A percentile compares a stretch with the other conserved stretches of the same genome.
Conservation (phyloP, 371 early-diverging fungal species). For the Circinella minor region DNA sequence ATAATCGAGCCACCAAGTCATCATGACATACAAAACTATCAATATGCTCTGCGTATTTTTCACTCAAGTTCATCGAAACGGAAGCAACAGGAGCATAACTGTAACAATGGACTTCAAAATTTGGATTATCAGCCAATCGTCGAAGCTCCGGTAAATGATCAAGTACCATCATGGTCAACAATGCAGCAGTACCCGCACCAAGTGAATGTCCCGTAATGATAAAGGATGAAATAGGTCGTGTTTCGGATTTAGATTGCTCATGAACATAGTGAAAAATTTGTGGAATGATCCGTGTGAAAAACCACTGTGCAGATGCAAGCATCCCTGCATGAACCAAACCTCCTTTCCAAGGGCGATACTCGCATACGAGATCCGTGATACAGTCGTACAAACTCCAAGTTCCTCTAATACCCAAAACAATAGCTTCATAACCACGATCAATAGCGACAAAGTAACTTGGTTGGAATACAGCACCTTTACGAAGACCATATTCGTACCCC, state of each 20-base stretch:
- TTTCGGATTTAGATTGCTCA: conserved; percentile 27
- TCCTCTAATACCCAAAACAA: conserved; percentile 82
- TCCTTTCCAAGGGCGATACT: conserved; percentile 84
- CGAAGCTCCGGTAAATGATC: conserved; percentile 67
- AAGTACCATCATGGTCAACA: conserved; percentile 80
- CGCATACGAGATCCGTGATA: conserved; percentile 84
- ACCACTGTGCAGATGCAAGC: conserved; percentile 80
- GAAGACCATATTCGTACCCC: conserved; percentile 73
- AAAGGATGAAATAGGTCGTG: conserved; percentile 27
- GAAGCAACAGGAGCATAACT: conserved; percentile 65
- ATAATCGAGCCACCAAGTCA: conserved; percentile 77
- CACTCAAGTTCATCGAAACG: conserved; percentile 71
- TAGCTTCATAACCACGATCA: conserved; percentile 66
- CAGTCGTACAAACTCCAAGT: conserved; percentile 84
- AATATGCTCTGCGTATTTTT: conserved; percentile 68
- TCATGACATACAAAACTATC: conserved; percentile 78
- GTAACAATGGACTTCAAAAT: conserved; percentile 53
- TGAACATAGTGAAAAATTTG: conserved; percentile 55
- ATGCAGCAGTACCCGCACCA: conserved; percentile 79
- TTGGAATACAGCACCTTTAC: conserved; percentile 69
- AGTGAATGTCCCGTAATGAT: conserved; percentile 76
- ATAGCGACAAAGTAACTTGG: conserved; percentile 78
- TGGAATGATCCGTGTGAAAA: conserved; percentile 71
- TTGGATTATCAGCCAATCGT: conserved; percentile 44
- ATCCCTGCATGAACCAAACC: conserved; percentile 86